A percentile compares a stretch with the other conserved stretches of the same genome.
These are phyloP conservation scores for Edaphochlamys debaryana DNA, from an alignment of 139 green algal species.

Conservation along the genomic window DNA sequence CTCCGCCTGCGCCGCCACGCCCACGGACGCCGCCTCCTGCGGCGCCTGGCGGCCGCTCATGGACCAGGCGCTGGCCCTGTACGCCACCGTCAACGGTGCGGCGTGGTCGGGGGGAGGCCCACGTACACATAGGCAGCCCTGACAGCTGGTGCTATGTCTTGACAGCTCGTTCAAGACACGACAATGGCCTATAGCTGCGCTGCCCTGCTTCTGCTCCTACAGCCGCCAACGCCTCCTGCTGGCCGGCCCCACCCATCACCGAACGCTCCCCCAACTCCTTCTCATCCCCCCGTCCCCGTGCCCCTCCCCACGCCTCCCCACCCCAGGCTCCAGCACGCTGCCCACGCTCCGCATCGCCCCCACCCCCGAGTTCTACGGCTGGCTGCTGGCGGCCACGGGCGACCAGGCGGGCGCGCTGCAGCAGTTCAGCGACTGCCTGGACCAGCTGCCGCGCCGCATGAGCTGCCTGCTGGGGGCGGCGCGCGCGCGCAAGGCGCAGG, in stretches of 20 bases:
- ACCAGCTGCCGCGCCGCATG: constrained; percentile 31
- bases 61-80: constrained; percentile 19
- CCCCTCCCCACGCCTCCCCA: too few relatives aligned
- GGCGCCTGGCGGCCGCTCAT: constrained; percentile 21
- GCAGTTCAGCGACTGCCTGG: constrained; percentile 15
- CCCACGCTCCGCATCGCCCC: constrained; percentile 45
- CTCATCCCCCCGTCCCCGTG: too few relatives aligned
- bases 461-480: constrained; percentile 35
- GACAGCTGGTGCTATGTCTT: too few relatives aligned
- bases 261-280: too few relatives aligned
- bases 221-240: too few relatives aligned
- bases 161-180: too few relatives aligned
- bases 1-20: constrained; percentile 6
- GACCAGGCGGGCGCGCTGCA: background rate
- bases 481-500: background rate
- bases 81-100: constrained; percentile 15
- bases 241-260: too few relatives aligned
- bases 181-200: too few relatives aligned
- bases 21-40: background rate
- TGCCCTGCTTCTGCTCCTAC: too few relatives aligned
- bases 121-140: too few relatives aligned
- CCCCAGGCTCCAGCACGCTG: constrained; percentile 15
- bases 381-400: constrained; percentile 12
- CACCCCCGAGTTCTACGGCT: constrained; percentile 38
- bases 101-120: background rate